Evolutionary conservation across 2,329 filamentous ascomycete species (phyloP), one percentile per base, ranked within the genome.

Genomic region (Plectosphaerella cucumerina): DNA sequence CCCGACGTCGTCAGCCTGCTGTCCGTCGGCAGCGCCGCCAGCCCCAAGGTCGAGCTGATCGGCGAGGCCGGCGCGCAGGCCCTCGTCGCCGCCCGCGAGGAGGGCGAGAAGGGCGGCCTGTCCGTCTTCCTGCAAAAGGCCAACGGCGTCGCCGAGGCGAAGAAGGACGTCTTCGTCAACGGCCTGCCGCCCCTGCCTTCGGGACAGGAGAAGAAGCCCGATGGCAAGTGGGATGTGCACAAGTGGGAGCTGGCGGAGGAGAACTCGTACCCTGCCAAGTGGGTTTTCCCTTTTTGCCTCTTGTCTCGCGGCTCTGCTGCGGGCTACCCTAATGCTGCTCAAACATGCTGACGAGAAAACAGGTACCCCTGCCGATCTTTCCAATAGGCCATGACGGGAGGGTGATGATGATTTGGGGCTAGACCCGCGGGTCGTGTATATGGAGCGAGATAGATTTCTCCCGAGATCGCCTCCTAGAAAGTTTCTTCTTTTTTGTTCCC

Each of bases 151-250:
- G 65, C 63, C 46, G 67, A 70, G 58, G 55, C 54, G 18, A 57
- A 53, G 45, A 51, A 70, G 56, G 82, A 92, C 51, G 68, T 97
- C 56, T 85, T 89, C 48, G 78, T 87, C 43, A 78, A 87, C 61
- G 92, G 93, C 1, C 70, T 99, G 70, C 94, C 94, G 51, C 94
- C 94, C n/a, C 72, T 88, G 63, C 94, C 93, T 15, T 85, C 84
- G 62, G 86, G 89, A n/a, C 72, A 85, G 69, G 82, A 75, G 59
- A 61, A 77, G 52, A 69, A 70, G 58, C 69, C 69, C 44, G 72
- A 68, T 44, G 77, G 78, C 42, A 66, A 75, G 55, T 82, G 83
- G 74, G 77, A 84, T 64, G 82, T 86, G 65, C 84, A 91, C 68
- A 82, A 86, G 70, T 84, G 95, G 62, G 71, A 72, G 56, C 64